Base-by-base conservation (phyloP, 257 asterid genomes). In the Ilex asprella region DNA sequence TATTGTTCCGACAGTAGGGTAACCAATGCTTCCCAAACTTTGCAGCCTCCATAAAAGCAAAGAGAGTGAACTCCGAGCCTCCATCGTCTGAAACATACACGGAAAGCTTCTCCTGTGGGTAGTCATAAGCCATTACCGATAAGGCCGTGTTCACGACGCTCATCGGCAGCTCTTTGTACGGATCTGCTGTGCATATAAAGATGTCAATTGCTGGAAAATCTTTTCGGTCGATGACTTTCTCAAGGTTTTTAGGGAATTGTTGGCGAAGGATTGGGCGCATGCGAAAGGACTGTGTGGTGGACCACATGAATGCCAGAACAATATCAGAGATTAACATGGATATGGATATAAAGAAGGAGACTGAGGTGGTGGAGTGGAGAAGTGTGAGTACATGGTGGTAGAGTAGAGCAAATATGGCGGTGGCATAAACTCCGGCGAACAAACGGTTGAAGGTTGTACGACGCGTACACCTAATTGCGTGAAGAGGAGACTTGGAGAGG, bases 1-100 rank as follows among this genome's bases (percentile, higher is more conserved):
- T 60, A 65, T 82, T 78, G 59, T 74, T 73, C 76, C 60, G 75
- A 61, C 96, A 88, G 35, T 77, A 88, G 21, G 88, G 82, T 54
- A 88, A 12, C 96, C 96, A 86, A 35, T 31, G 67, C 65, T 58
- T 73, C 0, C 73, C 96, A 32, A 88, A 88, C 55, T 60, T 15
- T n/a, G 85, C 82, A 2, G 96, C 95, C 31, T 86, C 88, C 77
- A 66, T 63, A 7, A 88, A 49, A 44, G 93, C 88, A 64, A 84
- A 88, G 10, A 88, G 54, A 2, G 85, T 88, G 30, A 88, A 65
- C 65, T 82, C 75, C 30, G 96, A 88, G 6, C 84, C 86, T 11
- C 90, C 93, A 32, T 88, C 96, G 27, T 88, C 96, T 9, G 96
- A 88, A 2, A 86, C 84, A 53, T 86, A 86, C 5, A 86, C 69